A percentile compares a stretch with the other conserved stretches of the same genome.
Conservation (phyloP, 345 rosid genomes). For the Salix koriyanagi region DNA sequence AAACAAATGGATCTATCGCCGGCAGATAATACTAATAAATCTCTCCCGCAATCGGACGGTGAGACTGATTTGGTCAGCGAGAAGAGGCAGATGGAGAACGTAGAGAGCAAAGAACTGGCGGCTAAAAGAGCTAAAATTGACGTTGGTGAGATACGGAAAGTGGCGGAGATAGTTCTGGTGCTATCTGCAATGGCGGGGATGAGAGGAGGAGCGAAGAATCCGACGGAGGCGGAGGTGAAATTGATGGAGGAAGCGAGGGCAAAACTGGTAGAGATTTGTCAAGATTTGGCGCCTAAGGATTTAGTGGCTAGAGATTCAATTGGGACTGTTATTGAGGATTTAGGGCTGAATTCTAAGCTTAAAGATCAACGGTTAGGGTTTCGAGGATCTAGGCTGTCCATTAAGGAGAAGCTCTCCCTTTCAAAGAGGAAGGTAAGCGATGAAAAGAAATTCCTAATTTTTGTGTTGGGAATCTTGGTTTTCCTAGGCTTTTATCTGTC, state of each 20-base stretch:
- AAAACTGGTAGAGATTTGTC: slow-evolving; percentile 53
- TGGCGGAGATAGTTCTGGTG: slow-evolving; percentile 83
- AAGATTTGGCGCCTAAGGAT: slow-evolving; percentile 56
- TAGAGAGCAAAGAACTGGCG: slow-evolving; percentile 14
- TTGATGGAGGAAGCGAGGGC: slow-evolving; percentile 81
- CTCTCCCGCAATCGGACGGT: slow-evolving; percentile 1
- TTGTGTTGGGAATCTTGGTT: not conserved
- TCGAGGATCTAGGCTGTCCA: slow-evolving; percentile 44
- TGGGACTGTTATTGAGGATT: slow-evolving; percentile 65
- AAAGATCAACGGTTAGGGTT: slow-evolving; percentile 63
- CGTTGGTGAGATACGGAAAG: slow-evolving; percentile 29
- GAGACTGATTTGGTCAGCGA: slow-evolving; percentile 11
- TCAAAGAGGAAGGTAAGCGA: slow-evolving; percentile 59
- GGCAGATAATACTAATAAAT: not conserved
- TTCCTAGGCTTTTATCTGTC: too few relatives aligned
- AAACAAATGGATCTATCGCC: slow-evolving; percentile 29
- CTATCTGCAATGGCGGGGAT: slow-evolving; percentile 71
- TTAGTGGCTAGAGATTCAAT: slow-evolving; percentile 52
- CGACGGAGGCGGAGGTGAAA: slow-evolving; percentile 58
- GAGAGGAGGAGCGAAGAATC: slow-evolving; percentile 53
- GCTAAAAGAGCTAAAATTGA: slow-evolving; percentile 40
- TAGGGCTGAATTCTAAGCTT: slow-evolving; percentile 58
- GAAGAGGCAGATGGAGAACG: slow-evolving; percentile 31
- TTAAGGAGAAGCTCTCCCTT: slow-evolving; percentile 63
- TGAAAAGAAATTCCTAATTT: not conserved